Evolutionary conservation across 148 eudicot genomes (phyloP).

Genomic region (Silene conica): DNA sequence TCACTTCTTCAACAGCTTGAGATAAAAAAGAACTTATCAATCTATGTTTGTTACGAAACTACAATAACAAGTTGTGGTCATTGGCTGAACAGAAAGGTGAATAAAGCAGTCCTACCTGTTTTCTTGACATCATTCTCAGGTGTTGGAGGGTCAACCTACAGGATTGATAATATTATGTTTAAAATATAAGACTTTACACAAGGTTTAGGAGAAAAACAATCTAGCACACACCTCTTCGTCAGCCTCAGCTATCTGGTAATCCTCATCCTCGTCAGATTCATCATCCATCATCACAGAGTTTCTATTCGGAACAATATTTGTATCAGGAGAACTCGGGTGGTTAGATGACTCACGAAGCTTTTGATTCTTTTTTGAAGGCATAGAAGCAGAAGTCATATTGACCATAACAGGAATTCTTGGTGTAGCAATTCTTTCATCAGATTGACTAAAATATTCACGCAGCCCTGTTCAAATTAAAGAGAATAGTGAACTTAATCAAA

Average conservation of each 20-base stretch:
- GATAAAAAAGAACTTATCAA: conserved; percentile 20
- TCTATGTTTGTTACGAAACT: not conserved
- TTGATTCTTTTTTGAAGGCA: conserved; percentile 56
- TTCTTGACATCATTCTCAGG: conserved; percentile 45
- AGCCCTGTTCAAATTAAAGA: conserved; percentile 47
- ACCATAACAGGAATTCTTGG: conserved; percentile 98
- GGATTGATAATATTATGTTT: conserved; percentile 6
- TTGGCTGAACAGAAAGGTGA: not conserved
- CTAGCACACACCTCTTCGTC: conserved; percentile 58
- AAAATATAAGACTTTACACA: not conserved
- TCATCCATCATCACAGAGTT: conserved; percentile 80
- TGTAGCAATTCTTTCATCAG: conserved; percentile 77
- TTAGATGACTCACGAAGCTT: conserved; percentile 46
- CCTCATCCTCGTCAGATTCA: conserved; percentile 94
- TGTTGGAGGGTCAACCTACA: conserved; percentile 44
- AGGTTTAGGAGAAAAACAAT: not conserved
- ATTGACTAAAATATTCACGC: conserved; percentile 89
- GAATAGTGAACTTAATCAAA: not conserved
- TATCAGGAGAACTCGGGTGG: conserved; percentile 55
- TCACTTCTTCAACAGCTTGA: conserved; percentile 60
- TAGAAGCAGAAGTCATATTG: conserved; percentile 80
- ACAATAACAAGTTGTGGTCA: conserved; percentile 4
- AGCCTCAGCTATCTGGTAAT: conserved; percentile 50
- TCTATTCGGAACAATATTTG: conserved; percentile 53
- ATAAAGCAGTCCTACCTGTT: conserved; percentile 35